Evolutionary conservation across 352 stramenopile genomes (phyloP), one percentile per base, ranked within the genome.

Genomic region (Phytophthora tubulina): DNA sequence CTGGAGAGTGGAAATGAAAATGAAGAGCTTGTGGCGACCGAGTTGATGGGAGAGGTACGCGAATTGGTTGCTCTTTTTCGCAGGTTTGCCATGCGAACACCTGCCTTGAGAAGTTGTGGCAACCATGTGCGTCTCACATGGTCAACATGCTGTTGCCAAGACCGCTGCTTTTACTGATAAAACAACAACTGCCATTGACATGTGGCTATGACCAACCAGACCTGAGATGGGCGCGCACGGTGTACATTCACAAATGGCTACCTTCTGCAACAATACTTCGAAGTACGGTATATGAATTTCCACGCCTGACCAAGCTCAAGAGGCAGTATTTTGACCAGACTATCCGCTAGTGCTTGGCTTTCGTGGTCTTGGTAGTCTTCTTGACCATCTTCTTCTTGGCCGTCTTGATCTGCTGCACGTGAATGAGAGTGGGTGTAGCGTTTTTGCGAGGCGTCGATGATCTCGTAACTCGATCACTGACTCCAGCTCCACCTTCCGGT

Each of bases 381-480:
- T 52, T 49, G 14, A 21, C 31, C 13, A 33, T 48, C 41, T 55
- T 59, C 27, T 59, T 71, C 17, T 52, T 53, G 17, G 21, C 36
- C 27, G 41, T 48, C 41, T 55, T 56, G 30, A 45, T 27, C 14
- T 57, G 45, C 30, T 73, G 39, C 32, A 75, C 65, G 38, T 72
- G 66, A 13, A 75, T 72, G 44, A 78, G 59, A 5, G 50, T 50
- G 17, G 66, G 71, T 6, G 15, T 39, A 7, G 30, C 60, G 21
- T 49, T 46, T 30, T 67, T 78, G 17, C 55, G 46, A 53, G 50
- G 41, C 9, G 53, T 63, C 2, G 13, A 35, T 11, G 70, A 73
- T 35, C 59, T 64, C 2, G 59, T 78, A 54, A 61, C 42, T 31
- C 60, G n/a, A 35, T 78, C 71, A 33, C 65, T 73, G 30, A 78